Evolutionary conservation across 495 filamentous ascomycete genomes (phyloP).

Genomic region (Podospora didyma): DNA sequence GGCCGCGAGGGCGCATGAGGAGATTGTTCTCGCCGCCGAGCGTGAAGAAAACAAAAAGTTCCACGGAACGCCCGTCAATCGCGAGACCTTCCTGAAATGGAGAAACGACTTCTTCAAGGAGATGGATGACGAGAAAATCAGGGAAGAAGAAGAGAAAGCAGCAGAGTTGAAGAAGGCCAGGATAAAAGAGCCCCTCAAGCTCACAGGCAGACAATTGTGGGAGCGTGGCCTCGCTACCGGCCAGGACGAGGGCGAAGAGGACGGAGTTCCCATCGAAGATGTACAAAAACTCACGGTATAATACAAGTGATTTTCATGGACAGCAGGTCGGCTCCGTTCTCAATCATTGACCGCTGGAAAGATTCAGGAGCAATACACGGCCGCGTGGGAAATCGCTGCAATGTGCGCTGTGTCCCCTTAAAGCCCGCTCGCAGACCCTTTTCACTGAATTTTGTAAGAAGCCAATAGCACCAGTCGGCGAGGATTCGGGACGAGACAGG

Average conservation of each 20-base stretch:
- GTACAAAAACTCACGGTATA: constrained; percentile 66
- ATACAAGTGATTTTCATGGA: constrained; percentile 14
- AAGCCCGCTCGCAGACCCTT: constrained; percentile 14
- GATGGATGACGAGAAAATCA: constrained; percentile 63
- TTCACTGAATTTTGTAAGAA: constrained; percentile 7
- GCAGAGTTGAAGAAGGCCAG: constrained; percentile 72
- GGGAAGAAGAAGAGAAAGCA: constrained; percentile 64
- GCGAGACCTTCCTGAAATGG: constrained; percentile 82
- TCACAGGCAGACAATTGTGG: constrained; percentile 84
- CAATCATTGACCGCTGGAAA: no score
- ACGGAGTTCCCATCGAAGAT: constrained; percentile 47
- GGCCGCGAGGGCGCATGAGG: constrained; percentile 59
- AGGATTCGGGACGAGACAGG: background rate
- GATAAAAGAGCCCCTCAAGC: constrained; percentile 56
- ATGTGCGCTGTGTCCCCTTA: background rate
- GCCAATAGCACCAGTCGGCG: constrained; percentile 7
- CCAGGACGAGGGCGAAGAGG: constrained; percentile 62
- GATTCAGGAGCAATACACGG: background rate
- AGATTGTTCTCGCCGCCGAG: constrained; percentile 65
- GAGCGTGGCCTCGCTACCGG: constrained; percentile 74
- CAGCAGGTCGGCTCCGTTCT: background rate
- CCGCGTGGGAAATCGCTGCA: background rate
- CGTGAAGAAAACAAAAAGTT: constrained; percentile 96
- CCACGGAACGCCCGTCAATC: constrained; percentile 80
- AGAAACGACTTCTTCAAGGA: constrained; percentile 72